Evolutionary conservation across 345 rosid species (phyloP), one percentile per base, ranked within the genome.

Genomic region (Orychophragmus violaceus): DNA sequence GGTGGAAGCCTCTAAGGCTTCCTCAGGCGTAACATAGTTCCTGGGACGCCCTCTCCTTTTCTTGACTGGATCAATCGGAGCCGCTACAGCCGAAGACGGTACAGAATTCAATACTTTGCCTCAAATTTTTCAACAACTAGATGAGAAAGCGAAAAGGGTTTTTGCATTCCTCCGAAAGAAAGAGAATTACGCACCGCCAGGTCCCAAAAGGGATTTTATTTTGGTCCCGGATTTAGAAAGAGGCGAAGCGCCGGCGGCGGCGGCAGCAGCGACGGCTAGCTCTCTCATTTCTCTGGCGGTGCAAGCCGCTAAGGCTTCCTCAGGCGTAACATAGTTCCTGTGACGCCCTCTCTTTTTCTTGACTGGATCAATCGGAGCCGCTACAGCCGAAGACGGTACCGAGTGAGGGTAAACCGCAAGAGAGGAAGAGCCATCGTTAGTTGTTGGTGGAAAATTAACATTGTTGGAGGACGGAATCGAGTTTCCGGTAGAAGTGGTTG

Each of bases 21-120:
- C 89, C 41, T 89, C 97, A 9, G 89, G 97, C 14, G 98, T 92
- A 1, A 82, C 97, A 54, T 93, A 89, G 89, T 93, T 93, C 78
- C 98, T 78, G 5, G 97, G 98, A 36, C 98, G 72, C 2, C 98
- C 98, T 18, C 98, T 78, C 86, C 82, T 93, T 81, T 89, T 77
- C 82, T 76, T 82, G 2, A 85, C 74, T 0, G 86, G 76, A 70
- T 85, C 91, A 55, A 79, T 74, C 18, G 84, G 83, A 13, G 82
- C 81, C 24, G 80, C 74, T 58, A 81, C 82, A 28, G 81, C 87
- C 3, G 91, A 80, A n/a, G 89, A 77, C 1, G 97, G 81, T 13
- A 83, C 80, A 1, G 94, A n/a, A n/a, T n/a, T n/a, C n/a, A n/a
- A n/a, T n/a, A n/a, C n/a, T n/a, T n/a, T n/a, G n/a, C n/a, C n/a